Conservation (phyloP, 805 yeast genomes). For the Pichia heedii region DNA sequence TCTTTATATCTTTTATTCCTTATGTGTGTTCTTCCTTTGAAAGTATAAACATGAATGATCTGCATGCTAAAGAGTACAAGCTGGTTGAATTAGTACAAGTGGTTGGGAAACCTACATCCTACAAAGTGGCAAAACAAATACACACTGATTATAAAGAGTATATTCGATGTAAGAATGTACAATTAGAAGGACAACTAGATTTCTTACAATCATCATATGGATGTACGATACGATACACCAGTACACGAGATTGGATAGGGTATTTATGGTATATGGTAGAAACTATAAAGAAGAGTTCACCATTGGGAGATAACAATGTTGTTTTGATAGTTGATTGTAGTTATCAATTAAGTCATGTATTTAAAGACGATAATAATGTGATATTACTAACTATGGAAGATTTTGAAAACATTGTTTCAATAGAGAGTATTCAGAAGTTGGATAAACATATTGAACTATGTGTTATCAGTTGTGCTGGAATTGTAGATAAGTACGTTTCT, state of each 20-base stretch:
- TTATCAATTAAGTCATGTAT: constrained; percentile 5
- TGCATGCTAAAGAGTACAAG: not conserved
- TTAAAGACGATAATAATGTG: not conserved
- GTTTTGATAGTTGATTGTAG: constrained; percentile 10
- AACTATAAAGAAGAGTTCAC: not conserved
- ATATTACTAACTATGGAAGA: not conserved
- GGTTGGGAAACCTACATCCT: not conserved
- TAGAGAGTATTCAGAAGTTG: not conserved
- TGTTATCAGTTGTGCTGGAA: constrained; percentile 2
- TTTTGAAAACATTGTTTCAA: not conserved
- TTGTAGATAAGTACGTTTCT: not conserved
- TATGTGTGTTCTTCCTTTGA: no score
- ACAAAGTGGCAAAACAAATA: not conserved
- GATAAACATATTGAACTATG: not conserved
- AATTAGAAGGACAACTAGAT: not conserved
- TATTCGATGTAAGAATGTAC: not conserved
- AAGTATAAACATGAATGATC: no score
- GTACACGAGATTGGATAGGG: constrained; percentile 2
- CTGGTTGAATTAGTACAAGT: not conserved
- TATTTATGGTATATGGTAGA: constrained; percentile 1
- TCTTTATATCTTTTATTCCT: no score
- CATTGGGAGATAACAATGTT: not conserved
- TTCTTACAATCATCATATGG: not conserved
- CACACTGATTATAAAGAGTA: not conserved
- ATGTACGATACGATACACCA: not conserved